These are phyloP conservation scores for Talaromyces trachyspermus DNA, from an alignment of 495 filamentous ascomycete genomes.

Conservation along the genomic window DNA sequence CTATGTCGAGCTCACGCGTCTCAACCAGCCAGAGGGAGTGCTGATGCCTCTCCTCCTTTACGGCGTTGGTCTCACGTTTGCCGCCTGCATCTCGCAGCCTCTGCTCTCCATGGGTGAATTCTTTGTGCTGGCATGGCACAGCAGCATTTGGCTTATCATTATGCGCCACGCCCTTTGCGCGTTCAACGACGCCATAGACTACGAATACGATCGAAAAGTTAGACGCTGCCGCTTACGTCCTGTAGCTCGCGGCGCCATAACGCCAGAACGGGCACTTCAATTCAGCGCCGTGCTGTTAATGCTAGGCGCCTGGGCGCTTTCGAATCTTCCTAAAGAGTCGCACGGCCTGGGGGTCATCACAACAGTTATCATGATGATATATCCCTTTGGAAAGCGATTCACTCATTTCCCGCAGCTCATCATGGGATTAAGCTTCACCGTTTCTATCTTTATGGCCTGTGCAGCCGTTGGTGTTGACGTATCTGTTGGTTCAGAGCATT, in stretches of 20 bases:
- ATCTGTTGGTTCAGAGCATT: background rate
- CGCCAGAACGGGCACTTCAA: background rate
- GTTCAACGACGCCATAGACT: background rate
- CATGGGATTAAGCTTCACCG: background rate
- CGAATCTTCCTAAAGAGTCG: background rate
- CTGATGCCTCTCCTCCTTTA: background rate
- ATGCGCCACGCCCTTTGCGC: background rate
- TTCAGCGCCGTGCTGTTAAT: background rate
- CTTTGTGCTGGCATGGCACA: background rate
- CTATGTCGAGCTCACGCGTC: background rate
- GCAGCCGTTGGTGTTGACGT: background rate
- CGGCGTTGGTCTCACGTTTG: background rate
- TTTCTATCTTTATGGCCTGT: background rate
- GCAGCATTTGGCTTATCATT: background rate
- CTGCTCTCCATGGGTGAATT: background rate
- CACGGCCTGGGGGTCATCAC: background rate
- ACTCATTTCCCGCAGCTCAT: background rate
- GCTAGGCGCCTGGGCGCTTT: background rate
- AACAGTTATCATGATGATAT: background rate
- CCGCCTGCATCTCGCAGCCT: background rate
- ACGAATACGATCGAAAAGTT: background rate
- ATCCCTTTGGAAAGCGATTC: conserved; percentile 1
- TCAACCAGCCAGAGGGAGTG: background rate
- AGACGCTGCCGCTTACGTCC: background rate
- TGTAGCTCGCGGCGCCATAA: conserved; percentile 2